A percentile compares a stretch with the other conserved stretches of the same genome.
These are phyloP conservation scores for Trichoderma pleuroti DNA, from an alignment of 2,329 filamentous ascomycete genomes.

Conservation along the genomic window DNA sequence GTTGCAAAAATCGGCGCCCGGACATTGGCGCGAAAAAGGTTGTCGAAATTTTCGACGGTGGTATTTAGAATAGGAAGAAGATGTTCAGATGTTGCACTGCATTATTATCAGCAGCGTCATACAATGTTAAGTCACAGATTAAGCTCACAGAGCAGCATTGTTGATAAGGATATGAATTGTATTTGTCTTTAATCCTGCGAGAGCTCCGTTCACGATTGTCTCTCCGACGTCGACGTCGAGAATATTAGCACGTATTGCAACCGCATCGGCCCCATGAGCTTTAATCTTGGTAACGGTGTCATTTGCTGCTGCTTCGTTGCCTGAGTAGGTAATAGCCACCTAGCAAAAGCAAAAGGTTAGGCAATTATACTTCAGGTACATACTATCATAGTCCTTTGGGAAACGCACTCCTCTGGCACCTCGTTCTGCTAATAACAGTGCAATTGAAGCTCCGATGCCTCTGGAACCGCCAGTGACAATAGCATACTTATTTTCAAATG, in stretches of 20 bases:
- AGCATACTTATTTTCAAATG: constrained; percentile 8
- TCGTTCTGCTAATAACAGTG: not conserved
- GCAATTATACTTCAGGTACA: not conserved
- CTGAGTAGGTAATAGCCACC: not conserved
- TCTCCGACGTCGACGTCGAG: not conserved
- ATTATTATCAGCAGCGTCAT: not conserved
- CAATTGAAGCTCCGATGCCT: constrained; percentile 18
- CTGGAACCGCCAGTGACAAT: constrained; percentile 19
- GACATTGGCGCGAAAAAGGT: not conserved
- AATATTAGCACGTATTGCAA: not conserved
- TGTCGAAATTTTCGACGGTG: not conserved
- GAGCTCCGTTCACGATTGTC: not conserved
- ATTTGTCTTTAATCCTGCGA: not conserved
- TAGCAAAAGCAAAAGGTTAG: not conserved
- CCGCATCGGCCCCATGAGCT: not conserved
- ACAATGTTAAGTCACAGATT: not conserved
- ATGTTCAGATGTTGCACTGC: not conserved
- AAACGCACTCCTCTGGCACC: constrained; percentile 11
- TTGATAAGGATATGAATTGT: not conserved
- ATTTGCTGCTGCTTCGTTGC: not conserved
- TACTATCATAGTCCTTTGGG: too few species aligned
- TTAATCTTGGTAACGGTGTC: not conserved
- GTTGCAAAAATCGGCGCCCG: not conserved
- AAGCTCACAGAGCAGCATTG: not conserved
- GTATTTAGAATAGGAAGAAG: not conserved